Evolutionary conservation across 2,329 filamentous ascomycete genomes (phyloP).

Genomic region (Pseudogymnoascus sp.): DNA sequence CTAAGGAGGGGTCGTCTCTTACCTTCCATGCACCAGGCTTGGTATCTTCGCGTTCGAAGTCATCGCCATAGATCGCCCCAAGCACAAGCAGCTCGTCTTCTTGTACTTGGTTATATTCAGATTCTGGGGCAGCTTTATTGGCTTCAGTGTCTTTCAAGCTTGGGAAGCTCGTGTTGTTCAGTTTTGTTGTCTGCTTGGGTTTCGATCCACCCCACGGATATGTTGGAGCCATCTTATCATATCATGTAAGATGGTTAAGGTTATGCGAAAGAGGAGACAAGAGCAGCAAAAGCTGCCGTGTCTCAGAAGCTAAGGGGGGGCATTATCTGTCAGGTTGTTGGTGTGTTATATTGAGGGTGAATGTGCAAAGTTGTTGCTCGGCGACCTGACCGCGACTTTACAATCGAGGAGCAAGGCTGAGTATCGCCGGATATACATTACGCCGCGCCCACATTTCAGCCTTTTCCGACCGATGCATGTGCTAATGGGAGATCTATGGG

Average conservation of each 20-base stretch:
- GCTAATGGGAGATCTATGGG: neutral
- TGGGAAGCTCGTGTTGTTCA: conserved; percentile 44
- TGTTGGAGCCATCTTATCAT: conserved; percentile 26
- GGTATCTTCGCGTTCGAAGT: conserved; percentile 66
- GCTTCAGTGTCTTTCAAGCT: conserved; percentile 38
- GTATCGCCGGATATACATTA: conserved; percentile 3
- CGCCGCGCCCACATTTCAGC: conserved; percentile 7
- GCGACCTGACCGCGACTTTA: conserved; percentile 6
- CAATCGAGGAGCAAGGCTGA: conserved; percentile 9
- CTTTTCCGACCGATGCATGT: conserved; percentile 8
- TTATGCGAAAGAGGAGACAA: conserved; percentile 4
- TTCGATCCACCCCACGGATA: conserved; percentile 24
- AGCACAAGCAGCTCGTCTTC: conserved; percentile 80
- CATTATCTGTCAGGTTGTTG: conserved; percentile 2
- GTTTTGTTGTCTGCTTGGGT: conserved; percentile 22
- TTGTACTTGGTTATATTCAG: conserved; percentile 76
- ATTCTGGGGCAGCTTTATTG: conserved; percentile 36
- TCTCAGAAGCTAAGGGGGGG: neutral
- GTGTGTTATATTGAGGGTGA: conserved; percentile 1
- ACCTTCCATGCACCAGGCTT: conserved; percentile 78
- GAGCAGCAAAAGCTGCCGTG: conserved; percentile 4
- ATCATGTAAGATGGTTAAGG: conserved; percentile 3
- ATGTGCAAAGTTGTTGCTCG: conserved; percentile 8
- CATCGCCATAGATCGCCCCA: conserved; percentile 81
- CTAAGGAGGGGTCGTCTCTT: conserved; percentile 27